Conservation (phyloP, 805 yeast species). For the Millerago galiae region DNA sequence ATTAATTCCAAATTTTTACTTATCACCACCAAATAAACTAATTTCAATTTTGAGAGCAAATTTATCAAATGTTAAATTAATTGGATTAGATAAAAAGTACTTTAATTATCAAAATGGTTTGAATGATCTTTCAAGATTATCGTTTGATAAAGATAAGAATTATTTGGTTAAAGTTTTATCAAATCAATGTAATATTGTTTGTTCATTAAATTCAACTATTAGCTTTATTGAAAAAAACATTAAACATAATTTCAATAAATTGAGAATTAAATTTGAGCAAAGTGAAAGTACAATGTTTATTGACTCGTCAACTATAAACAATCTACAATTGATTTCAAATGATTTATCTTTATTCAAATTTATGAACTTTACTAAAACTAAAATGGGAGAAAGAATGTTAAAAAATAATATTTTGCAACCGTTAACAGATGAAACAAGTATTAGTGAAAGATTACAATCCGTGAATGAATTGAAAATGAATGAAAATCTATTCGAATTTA, state of each 20-base stretch:
- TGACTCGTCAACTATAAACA: slow-evolving; percentile 31
- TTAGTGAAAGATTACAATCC: slow-evolving; percentile 30
- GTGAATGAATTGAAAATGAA: slow-evolving; percentile 30
- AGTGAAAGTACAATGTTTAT: slow-evolving; percentile 38
- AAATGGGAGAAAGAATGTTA: slow-evolving; percentile 40
- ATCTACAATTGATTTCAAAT: slow-evolving; percentile 35
- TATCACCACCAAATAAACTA: slow-evolving; percentile 28
- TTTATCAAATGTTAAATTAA: slow-evolving; percentile 21
- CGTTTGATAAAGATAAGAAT: slow-evolving; percentile 17
- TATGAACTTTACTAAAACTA: slow-evolving; percentile 35
- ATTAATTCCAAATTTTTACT: slow-evolving; percentile 27
- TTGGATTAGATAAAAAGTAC: slow-evolving; percentile 18
- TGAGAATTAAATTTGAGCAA: slow-evolving; percentile 32
- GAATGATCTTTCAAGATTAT: slow-evolving; percentile 10
- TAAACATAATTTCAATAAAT: slow-evolving; percentile 20
- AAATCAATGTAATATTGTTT: slow-evolving; percentile 26
- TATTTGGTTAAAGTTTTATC: slow-evolving; percentile 21
- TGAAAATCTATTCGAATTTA: slow-evolving; percentile 12
- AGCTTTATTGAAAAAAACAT: slow-evolving; percentile 17
- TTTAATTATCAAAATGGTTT: slow-evolving; percentile 26
- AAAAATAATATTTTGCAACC: slow-evolving; percentile 42
- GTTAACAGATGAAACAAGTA: slow-evolving; percentile 31
- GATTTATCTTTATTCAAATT: slow-evolving; percentile 31
- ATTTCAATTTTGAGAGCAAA: slow-evolving; percentile 31
- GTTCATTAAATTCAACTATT: slow-evolving; percentile 30